Percentiles rank a stretch among this genome's conserved stretches.
phyloP scores from a whole-genome alignment of 2,329 filamentous ascomycete genomes.

The Fusarium chlamydosporum region DNA sequence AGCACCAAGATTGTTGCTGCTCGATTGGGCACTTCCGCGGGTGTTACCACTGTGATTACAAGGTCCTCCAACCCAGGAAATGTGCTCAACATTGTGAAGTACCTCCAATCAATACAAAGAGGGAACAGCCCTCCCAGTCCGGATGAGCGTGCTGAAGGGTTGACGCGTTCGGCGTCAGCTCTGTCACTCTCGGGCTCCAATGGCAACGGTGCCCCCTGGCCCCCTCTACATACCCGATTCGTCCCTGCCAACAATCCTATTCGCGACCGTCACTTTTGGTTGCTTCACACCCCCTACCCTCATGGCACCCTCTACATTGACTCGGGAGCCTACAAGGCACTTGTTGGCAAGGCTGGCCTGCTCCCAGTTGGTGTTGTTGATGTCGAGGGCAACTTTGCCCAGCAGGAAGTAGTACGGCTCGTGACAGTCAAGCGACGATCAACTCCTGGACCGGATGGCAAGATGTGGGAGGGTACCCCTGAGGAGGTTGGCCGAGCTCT shows the following conservation, averaged over 20 bases:
- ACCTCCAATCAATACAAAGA: slow-evolving; percentile 57
- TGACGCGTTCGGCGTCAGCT: slow-evolving; percentile 61
- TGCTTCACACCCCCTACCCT: slow-evolving; percentile 89
- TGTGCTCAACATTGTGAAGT: slow-evolving; percentile 86
- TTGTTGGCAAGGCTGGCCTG: slow-evolving; percentile 86
- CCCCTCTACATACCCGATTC: slow-evolving; percentile 92
- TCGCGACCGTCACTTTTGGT: slow-evolving; percentile 96
- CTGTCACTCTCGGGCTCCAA: slow-evolving; percentile 52
- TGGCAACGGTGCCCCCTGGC: slow-evolving; percentile 54
- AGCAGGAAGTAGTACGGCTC: slow-evolving; percentile 91
- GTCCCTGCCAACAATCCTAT: slow-evolving; percentile 87
- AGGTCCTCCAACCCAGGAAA: slow-evolving; percentile 94
- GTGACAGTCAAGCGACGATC: slow-evolving; percentile 78
- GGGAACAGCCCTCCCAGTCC: slow-evolving; percentile 39
- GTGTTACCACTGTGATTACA: slow-evolving; percentile 96
- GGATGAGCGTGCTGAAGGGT: slow-evolving; percentile 53
- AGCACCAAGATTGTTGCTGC: slow-evolving; percentile 97
- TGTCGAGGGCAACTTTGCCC: slow-evolving; percentile 88
- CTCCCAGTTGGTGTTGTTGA: slow-evolving; percentile 92
- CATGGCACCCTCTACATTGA: slow-evolving; percentile 96
- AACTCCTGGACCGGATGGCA: slow-evolving; percentile 58
- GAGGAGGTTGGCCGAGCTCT: slow-evolving; percentile 88
- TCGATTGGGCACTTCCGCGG: slow-evolving; percentile 90
- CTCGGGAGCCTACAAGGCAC: slow-evolving; percentile 84
- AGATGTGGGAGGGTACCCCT: slow-evolving; percentile 65